Base-by-base conservation (phyloP, 2,329 filamentous ascomycete species). In the Cryphonectria nitschkei region DNA sequence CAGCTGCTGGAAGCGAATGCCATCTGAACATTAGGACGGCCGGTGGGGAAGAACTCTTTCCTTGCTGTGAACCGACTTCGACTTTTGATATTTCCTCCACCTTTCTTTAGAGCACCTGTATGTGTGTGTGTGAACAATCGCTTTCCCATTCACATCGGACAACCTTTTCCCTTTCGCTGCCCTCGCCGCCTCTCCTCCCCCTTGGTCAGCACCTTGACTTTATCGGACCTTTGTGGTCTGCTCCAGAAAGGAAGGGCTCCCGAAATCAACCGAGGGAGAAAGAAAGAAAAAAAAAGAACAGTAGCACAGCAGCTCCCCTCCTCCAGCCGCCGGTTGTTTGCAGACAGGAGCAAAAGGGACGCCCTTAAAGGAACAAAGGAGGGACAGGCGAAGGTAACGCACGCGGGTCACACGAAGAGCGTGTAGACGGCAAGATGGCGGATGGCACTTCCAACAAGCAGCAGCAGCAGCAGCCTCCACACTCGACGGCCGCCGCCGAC, bases 401-500 rank as follows among this genome's bases (percentile, higher is more conserved):
- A 41, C 34, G 34, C 13, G 16, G 46, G 46, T 16, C 46, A 50
- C 54, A 32, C 26, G 54, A 56, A 32, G 2, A 63, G 32, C 11
- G 26, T 43, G 52, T 61, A 41, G 67, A 39, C 66, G 62, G 61
- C 63, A 66, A 46, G 50, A 72, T 73, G 71, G 58, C 71, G 39
- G 71, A 72, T 63, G 65, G 67, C 54, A 34, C 43, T 63, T 32
- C 67, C 16, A 50, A 56, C 43, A 37, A 37, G 34, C 34, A 37
- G 34, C 58, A 63, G 43, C 67, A 68, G 37, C 66, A 32, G n/a
- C 32, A 22, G 14, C 22, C 66, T 39, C 60, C 70, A 8, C 61
- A 61, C 22, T 60, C 63, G 19, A 32, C 68, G 66, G 9, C 66
- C 19, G 62, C 37, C 37, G 54, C 65, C 77, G 82, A 83, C 71